Conservation (phyloP, 345 rosid species). For the Heritiera littoralis region DNA sequence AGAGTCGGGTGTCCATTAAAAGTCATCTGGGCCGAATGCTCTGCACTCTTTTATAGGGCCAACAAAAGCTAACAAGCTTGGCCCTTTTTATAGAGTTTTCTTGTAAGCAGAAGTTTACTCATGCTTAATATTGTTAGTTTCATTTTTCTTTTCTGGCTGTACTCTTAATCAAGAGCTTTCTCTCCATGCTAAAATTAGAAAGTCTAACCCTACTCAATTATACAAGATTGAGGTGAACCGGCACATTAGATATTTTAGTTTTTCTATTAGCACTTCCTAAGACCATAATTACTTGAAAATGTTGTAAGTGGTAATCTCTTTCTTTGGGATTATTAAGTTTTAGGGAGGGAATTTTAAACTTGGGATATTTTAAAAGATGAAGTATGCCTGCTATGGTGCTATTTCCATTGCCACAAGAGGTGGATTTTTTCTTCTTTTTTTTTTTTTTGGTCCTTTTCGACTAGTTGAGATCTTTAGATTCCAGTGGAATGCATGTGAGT, state of each 20-base stretch:
- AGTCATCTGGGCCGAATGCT: background rate
- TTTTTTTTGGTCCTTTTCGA: background rate
- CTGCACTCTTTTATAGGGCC: background rate
- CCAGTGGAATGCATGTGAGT: constrained; percentile 8
- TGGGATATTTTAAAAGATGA: background rate
- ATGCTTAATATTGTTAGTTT: background rate
- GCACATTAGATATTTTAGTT: no score
- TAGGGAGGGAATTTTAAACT: no score
- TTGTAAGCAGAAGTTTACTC: background rate
- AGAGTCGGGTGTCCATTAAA: background rate
- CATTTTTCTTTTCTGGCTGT: background rate
- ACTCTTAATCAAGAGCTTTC: background rate
- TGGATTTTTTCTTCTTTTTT: background rate
- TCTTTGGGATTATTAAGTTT: background rate
- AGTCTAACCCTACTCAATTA: background rate
- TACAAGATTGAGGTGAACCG: background rate
- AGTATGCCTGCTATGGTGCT: background rate
- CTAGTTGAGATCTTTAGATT: background rate
- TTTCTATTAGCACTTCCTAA: background rate
- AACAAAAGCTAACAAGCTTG: background rate
- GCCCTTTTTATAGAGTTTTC: constrained; percentile 9
- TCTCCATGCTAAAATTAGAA: background rate
- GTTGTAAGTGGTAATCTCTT: background rate
- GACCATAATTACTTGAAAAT: background rate
- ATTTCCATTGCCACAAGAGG: background rate